Base-by-base conservation (phyloP, 768 basidiomycete genomes). In the Suillus hirtellus region DNA sequence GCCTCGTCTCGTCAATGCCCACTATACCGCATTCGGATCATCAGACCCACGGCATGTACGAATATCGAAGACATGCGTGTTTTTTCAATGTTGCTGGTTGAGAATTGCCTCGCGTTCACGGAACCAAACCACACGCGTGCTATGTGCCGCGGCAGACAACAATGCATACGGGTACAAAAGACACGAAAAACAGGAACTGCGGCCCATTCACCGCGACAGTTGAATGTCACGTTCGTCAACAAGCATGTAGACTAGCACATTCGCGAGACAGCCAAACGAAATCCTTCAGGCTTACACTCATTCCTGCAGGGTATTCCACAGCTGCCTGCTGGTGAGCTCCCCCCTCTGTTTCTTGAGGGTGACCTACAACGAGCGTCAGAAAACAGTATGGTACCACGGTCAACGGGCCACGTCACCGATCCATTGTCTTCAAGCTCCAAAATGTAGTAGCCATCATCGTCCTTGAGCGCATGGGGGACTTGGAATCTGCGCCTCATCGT, bases 271-370 rank as follows among this genome's bases (percentile, higher is more conserved):
- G 4, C 43, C 19, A n/a, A 46, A 46, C 4, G 4, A 12, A 46
- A 46, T 46, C n/a, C 44, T n/a, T 46, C 44, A 46, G 0, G 11
- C 2, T 4, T n/a, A 46, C 1, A 0, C n/a, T 46, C 44, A 46
- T n/a, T 44, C 4, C 3, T 31, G 0, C 31, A 4, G 3, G 31
- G 4, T 0, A 9, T 0, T 46, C 44, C n/a, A 46, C 4, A 46
- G 11, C 44, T 44, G 43, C 43, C 3, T 31, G 3, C 4, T 5
- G 9, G 0, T 1, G 10, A 0, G 24, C 24, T 24, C 2, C 0
- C 4, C 4, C 5, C 5, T 0, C 1, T n/a, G 4, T 5, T 7
- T 2, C 14, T 24, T 8, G 2, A 49, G 47, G 47, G 3, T 6
- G 21, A 49, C 21, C 47, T 49, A 21, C 47, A 24, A 49, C 47